Evolutionary conservation across 768 basidiomycete species (phyloP), one percentile per base, ranked within the genome.

Genomic region (Candolleomyces aberdarensis): DNA sequence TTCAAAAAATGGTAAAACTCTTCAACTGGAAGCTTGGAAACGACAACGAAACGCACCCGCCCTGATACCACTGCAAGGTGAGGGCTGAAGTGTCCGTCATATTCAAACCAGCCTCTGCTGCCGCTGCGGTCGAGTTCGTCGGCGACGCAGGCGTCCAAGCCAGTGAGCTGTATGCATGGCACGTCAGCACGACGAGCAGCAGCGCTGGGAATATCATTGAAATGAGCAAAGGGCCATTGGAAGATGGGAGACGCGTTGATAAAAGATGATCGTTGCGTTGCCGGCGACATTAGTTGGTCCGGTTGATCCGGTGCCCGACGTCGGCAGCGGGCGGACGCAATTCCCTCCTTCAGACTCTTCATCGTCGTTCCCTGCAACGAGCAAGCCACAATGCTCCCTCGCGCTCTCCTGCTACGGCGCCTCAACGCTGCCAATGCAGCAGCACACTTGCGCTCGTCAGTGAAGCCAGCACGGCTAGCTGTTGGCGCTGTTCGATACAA

Each of bases 81-180:
- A 94, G 76, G 20, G 76, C 78, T 4, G 86, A 87, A 39, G 77
- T 73, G 65, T 87, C 86, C 1, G 83, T 82, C 20, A 80, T 72
- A 68, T 86, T 85, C 55, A 79, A 69, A 11, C 36, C 36, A 36
- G 36, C 36, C 13, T 75, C 77, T 17, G 75, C 76, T 8, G 77
- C 71, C 39, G 68, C 71, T n/a, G 70, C 63, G 0, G 88, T 87
- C 60, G 82, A 77, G 70, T 94, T 94, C 39, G 88, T 88, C 15
- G 89, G 80, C 15, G 75, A 70, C 3, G 92, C 92, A 0, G 92
- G 91, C 62, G 89, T 82, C 71, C 92, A 94, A 50, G 76, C 75
- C 29, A 36, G 8, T 11, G 36, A 36, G 36, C 36, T 36, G 5
- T 8, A 11, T 6, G 6, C 36, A 36, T 36, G 36, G 36, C 36